These are phyloP conservation scores for Podospora appendiculata DNA, from an alignment of 495 filamentous ascomycete genomes.

Conservation along the genomic window DNA sequence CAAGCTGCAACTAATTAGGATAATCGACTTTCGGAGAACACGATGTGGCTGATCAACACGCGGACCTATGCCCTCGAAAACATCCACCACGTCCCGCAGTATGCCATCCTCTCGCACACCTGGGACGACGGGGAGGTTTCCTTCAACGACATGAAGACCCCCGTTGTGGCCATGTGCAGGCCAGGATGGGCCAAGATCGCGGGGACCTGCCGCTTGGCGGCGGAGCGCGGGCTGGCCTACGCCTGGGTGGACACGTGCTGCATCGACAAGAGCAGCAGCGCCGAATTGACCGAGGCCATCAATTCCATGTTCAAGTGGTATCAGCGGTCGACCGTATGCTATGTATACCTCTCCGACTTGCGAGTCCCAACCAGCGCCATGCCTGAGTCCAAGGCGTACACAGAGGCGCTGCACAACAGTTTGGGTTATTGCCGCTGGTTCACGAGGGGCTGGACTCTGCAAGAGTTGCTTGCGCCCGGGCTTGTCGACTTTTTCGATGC, in stretches of 20 bases:
- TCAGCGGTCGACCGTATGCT: slow-evolving; percentile 1
- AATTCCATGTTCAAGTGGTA: slow-evolving; percentile 11
- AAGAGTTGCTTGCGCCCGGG: slow-evolving; percentile 4
- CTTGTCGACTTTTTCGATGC: not conserved
- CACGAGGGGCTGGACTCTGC: slow-evolving; percentile 4
- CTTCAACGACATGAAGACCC: not conserved
- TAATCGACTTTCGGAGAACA: no score
- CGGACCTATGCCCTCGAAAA: not conserved
- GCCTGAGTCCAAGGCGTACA: not conserved
- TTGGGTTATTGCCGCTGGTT: slow-evolving; percentile 4
- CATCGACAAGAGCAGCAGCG: slow-evolving; percentile 14
- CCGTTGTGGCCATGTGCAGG: slow-evolving; percentile 2
- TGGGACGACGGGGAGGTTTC: slow-evolving; percentile 15
- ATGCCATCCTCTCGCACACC: slow-evolving; percentile 13
- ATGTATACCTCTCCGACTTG: slow-evolving; percentile 7
- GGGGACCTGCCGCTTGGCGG: not conserved
- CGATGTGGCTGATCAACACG: slow-evolving; percentile 2
- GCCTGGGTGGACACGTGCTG: slow-evolving; percentile 12
- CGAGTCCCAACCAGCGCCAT: not conserved
- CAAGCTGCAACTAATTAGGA: no score
- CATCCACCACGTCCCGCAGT: not conserved
- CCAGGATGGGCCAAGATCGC: slow-evolving; percentile 16
- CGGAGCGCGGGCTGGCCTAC: not conserved
- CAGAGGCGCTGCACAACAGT: not conserved
- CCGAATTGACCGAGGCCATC: slow-evolving; percentile 8